Evolutionary conservation across 2,329 filamentous ascomycete species (phyloP), one percentile per base, ranked within the genome.

Genomic region (Stemphylium beticola): DNA sequence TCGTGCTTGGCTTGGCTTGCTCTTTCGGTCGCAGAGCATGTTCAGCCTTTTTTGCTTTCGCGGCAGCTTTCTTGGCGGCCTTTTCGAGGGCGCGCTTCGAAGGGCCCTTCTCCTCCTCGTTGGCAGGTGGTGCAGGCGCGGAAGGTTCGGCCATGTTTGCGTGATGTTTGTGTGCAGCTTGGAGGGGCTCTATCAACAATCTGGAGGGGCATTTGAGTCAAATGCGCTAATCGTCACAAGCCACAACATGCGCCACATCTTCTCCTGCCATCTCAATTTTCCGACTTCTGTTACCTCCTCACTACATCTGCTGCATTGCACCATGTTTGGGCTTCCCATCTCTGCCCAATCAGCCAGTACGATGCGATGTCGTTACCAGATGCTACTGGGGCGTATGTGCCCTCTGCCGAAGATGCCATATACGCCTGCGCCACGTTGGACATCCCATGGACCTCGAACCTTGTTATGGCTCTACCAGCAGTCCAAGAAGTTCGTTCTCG

Each of bases 1-100:
- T 71, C 24, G 68, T 60, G 14, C 62, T 61, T 6, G 71, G 60
- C 22, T 71, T 68, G 7, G 71, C 40, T 39, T 76, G 73, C 53
- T 75, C 68, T 20, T 78, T 79, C 15, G 76, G 77, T 36, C 74
- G 70, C 3, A 74, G 61, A 32, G 77, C 76, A 53, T 76, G 74
- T 55, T 76, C 72, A 7, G 77, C 77, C 53, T 80, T 81, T 49
- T 75, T 74, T 8, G 69, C 69, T 49, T 74, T 74, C 29, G 77
- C 77, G 8, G 77, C 79, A 1, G 78, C 78, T 63, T 82, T 82
- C 66, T 81, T 82, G 12, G 76, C 77, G 24, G 77, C 79, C 56
- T 81, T 81, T 55, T 80, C 79, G 4, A 78, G 75, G 2, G 79
- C 79, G 15, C 78, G 74, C 70, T 82, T 82, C 4, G 79, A 82